Conservation (phyloP, 169 alveolate species). For the Sarcocystis neurona region DNA sequence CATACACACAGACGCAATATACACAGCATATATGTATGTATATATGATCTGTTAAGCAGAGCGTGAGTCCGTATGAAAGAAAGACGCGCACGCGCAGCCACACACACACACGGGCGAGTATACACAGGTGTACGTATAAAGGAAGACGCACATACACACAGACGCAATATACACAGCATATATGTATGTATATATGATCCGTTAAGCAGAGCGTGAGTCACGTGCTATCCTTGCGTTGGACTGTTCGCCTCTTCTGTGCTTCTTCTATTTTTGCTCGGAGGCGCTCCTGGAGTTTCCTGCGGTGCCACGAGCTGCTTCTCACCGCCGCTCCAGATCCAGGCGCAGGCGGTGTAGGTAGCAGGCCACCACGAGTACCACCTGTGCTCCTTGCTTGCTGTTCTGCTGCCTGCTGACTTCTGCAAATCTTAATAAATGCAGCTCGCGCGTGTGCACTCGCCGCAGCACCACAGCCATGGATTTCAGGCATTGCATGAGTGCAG, state of each 20-base stretch:
- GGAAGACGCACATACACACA: too few species aligned
- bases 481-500: constrained; percentile 46
- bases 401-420: neutral
- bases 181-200: too few species aligned
- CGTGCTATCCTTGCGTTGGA: neutral
- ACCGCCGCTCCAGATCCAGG: neutral
- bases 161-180: too few species aligned
- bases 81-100: too few species aligned
- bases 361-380: neutral
- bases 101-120: too few species aligned
- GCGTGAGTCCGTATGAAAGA: too few species aligned
- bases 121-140: too few species aligned
- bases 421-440: constrained; percentile 23
- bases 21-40: too few species aligned
- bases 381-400: neutral
- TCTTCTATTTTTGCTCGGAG: constrained; percentile 8
- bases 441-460: constrained; percentile 49
- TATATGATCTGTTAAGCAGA: too few species aligned
- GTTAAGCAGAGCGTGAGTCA: too few species aligned
- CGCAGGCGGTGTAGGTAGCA: constrained; percentile 17
- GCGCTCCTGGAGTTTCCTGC: neutral
- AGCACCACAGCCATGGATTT: constrained; percentile 54
- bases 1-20: too few species aligned
- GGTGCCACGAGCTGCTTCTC: neutral
- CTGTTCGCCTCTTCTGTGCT: neutral